Conservation (phyloP, 2,329 filamentous ascomycete genomes). For the Xylariomycetidae sp. region DNA sequence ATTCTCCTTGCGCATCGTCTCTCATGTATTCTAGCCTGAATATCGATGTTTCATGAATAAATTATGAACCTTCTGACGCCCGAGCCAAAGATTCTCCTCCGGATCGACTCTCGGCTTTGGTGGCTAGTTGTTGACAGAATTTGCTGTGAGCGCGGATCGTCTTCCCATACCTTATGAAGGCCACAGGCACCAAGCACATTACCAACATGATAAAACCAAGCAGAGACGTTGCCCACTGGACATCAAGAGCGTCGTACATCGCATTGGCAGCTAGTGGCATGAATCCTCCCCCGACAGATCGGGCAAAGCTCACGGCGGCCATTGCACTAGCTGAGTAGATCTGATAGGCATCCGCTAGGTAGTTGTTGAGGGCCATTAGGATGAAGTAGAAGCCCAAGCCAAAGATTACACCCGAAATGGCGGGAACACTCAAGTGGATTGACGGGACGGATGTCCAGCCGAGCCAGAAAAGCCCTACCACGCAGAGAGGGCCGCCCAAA, state of each 20-base stretch:
- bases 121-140: too few relatives aligned
- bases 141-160: too few relatives aligned
- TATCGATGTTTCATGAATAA: too few relatives aligned
- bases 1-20: too few relatives aligned
- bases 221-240: constrained; percentile 35
- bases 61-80: too few relatives aligned
- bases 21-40: too few relatives aligned
- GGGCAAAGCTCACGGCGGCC: constrained; percentile 52
- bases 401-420: constrained; percentile 8
- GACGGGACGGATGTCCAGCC: constrained; percentile 9
- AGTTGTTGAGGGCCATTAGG: constrained; percentile 42
- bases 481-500: constrained; percentile 9
- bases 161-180: constrained; percentile 10
- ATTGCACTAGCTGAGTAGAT: constrained; percentile 48
- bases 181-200: constrained; percentile 21
- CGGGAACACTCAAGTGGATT: constrained; percentile 9
- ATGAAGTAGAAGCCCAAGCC: constrained; percentile 16
- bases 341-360: constrained; percentile 46
- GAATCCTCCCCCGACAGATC: constrained; percentile 50
- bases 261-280: constrained; percentile 44
- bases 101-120: too few relatives aligned
- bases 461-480: constrained; percentile 11
- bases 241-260: constrained; percentile 41
- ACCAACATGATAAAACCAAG: constrained; percentile 22
- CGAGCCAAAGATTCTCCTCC: too few relatives aligned